Conservation (phyloP, 139 green algal genomes). For the Ettlia oleoabundans region DNA sequence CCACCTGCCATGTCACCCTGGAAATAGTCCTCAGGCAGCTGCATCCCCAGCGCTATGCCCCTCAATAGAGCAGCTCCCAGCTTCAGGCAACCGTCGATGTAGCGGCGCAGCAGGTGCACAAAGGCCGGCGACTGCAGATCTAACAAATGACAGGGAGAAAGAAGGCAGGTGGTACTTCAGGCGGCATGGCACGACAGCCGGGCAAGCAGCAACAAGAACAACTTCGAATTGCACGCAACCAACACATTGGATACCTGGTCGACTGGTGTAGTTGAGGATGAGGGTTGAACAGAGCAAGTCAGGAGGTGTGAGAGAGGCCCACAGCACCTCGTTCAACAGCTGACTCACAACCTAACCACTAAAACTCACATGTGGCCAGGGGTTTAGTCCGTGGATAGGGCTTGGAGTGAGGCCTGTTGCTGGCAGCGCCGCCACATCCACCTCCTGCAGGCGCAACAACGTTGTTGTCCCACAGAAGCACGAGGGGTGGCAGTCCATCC, state of each 20-base stretch:
- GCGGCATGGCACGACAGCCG: too few species aligned
- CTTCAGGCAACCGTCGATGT: constrained; percentile 42
- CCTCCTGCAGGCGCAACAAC: background rate
- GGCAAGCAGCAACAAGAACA: too few species aligned
- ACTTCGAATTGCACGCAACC: too few species aligned
- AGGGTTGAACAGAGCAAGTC: too few species aligned
- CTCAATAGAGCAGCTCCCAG: constrained; percentile 54
- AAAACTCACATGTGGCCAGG: constrained; percentile 48
- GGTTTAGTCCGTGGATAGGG: constrained; percentile 64
- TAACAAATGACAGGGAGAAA: background rate
- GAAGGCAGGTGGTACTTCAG: too few species aligned
- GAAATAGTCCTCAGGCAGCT: constrained; percentile 40
- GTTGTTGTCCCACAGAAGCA: too few species aligned
- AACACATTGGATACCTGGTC: too few species aligned
- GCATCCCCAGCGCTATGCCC: constrained; percentile 62
- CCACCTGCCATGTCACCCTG: constrained; percentile 10
- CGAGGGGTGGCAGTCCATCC: too few species aligned
- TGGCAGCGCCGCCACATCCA: background rate
- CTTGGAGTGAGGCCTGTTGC: constrained; percentile 21
- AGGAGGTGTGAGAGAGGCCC: too few species aligned
- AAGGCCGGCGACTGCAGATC: constrained; percentile 46
- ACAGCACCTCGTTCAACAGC: too few species aligned
- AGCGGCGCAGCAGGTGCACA: constrained; percentile 34
- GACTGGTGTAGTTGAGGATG: too few species aligned
- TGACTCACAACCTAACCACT: background rate